Evolutionary conservation across 2,329 filamentous ascomycete genomes (phyloP).

Genomic region (Fusarium heterosporum): DNA sequence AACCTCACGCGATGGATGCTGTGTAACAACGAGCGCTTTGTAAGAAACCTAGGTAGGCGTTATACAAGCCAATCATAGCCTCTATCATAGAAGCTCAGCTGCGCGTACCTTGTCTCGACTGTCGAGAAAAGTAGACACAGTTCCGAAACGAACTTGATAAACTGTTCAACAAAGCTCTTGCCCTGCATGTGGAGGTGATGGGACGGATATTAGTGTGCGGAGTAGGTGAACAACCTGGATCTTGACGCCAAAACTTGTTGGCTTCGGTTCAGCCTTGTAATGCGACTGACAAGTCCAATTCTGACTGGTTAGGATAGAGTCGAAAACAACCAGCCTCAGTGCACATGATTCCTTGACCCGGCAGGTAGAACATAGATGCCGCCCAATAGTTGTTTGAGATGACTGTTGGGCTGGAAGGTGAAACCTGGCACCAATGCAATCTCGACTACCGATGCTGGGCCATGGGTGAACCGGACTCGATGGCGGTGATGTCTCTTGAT

Average conservation of each 20-base stretch:
- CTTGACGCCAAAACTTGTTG: background rate
- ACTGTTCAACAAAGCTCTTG: constrained; percentile 24
- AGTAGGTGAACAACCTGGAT: background rate
- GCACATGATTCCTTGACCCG: background rate
- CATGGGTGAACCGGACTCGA: constrained; percentile 20
- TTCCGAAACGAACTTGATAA: constrained; percentile 28
- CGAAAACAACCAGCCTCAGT: constrained; percentile 17
- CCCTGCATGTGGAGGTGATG: constrained; percentile 9
- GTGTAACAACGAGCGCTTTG: constrained; percentile 36
- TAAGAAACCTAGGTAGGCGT: constrained; percentile 19
- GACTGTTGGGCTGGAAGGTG: constrained; percentile 8
- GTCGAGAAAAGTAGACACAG: constrained; percentile 35
- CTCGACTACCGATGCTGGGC: constrained; percentile 14
- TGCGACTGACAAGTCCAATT: background rate
- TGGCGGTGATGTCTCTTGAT: background rate
- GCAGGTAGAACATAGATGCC: constrained; percentile 1
- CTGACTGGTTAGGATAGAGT: constrained; percentile 18
- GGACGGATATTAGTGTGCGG: background rate
- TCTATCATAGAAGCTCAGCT: constrained; percentile 24
- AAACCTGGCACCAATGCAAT: constrained; percentile 28
- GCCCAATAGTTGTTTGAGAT: constrained; percentile 12
- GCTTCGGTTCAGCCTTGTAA: constrained; percentile 13
- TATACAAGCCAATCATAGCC: constrained; percentile 32
- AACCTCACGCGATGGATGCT: constrained; percentile 31
- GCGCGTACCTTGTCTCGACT: constrained; percentile 21